Conservation (phyloP, 2,329 filamentous ascomycete genomes). For the Aspergillus fumigatiaffinis region DNA sequence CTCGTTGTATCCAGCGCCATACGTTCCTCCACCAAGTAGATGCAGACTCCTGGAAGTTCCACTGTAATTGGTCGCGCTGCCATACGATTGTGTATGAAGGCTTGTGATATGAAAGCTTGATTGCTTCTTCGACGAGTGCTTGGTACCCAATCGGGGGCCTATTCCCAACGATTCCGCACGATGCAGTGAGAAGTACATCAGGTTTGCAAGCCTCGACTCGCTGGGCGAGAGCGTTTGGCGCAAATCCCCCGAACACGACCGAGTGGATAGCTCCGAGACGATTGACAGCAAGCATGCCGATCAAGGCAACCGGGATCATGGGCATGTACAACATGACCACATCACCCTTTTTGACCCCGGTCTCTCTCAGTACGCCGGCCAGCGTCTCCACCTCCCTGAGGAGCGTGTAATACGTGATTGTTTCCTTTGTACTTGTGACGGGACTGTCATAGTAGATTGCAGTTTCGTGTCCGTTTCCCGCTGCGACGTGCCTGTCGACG, state of each 20-base stretch:
- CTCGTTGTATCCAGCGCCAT: no score
- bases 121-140: conserved; percentile 70
- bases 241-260: conserved; percentile 92
- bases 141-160: conserved; percentile 75
- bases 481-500: conserved; percentile 79
- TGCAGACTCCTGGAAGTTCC: conserved; percentile 59
- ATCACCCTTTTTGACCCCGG: conserved; percentile 78
- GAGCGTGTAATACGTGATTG: conserved; percentile 69
- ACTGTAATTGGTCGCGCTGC: conserved; percentile 73
- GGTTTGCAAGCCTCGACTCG: conserved; percentile 80
- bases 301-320: conserved; percentile 84
- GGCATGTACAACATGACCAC: conserved; percentile 94
- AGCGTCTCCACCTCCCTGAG: conserved; percentile 76
- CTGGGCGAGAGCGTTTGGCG: conserved; percentile 74
- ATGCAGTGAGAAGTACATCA: conserved; percentile 76
- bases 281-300: conserved; percentile 76
- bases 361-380: conserved; percentile 75
- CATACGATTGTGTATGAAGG: conserved; percentile 72
- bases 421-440: conserved; percentile 69
- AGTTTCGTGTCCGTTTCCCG: conserved; percentile 66
- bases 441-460: conserved; percentile 88
- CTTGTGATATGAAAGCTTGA: conserved; percentile 65
- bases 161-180: conserved; percentile 82
- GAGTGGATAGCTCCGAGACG: conserved; percentile 86
- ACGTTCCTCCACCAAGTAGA: no score